phyloP scores from a whole-genome alignment of 768 basidiomycete species.

The Lentinula edodes region DNA sequence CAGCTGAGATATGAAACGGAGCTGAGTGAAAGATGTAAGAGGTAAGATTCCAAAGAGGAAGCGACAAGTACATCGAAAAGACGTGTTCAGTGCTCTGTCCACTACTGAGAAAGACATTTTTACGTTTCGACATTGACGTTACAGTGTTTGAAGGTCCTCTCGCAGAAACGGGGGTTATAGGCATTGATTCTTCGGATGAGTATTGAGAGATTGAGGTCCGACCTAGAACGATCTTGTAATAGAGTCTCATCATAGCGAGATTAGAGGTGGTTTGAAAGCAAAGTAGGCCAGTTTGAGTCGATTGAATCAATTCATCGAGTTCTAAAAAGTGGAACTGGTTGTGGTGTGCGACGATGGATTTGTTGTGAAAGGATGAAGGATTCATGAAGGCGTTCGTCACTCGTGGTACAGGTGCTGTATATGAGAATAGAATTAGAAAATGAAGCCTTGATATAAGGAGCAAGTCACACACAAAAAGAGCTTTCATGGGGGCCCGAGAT shows the following conservation, averaged over 20 bases:
- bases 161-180: not conserved
- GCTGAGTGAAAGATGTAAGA: not conserved
- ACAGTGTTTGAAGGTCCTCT: constrained; percentile 6
- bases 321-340: constrained; percentile 44
- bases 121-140: constrained; percentile 21
- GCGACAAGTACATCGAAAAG: constrained; percentile 86
- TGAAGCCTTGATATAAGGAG: not conserved
- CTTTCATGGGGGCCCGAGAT: constrained; percentile 75
- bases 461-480: constrained; percentile 54
- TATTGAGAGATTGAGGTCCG: constrained; percentile 11
- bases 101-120: constrained; percentile 33
- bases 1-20: constrained; percentile 48
- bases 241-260: constrained; percentile 73
- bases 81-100: constrained; percentile 66
- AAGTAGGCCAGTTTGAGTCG: constrained; percentile 61
- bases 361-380: constrained; percentile 49
- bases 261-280: constrained; percentile 82
- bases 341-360: constrained; percentile 18
- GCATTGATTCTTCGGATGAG: not conserved
- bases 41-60: constrained; percentile 23
- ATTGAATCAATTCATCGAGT: constrained; percentile 58
- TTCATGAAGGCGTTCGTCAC: constrained; percentile 58
- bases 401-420: constrained; percentile 55
- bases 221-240: constrained; percentile 41
- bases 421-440: not conserved